A percentile compares a stretch with the other conserved stretches of the same genome.
These are phyloP conservation scores for Xenoacremonium recifei DNA, from an alignment of 2,329 filamentous ascomycete species.

Conservation along the genomic window DNA sequence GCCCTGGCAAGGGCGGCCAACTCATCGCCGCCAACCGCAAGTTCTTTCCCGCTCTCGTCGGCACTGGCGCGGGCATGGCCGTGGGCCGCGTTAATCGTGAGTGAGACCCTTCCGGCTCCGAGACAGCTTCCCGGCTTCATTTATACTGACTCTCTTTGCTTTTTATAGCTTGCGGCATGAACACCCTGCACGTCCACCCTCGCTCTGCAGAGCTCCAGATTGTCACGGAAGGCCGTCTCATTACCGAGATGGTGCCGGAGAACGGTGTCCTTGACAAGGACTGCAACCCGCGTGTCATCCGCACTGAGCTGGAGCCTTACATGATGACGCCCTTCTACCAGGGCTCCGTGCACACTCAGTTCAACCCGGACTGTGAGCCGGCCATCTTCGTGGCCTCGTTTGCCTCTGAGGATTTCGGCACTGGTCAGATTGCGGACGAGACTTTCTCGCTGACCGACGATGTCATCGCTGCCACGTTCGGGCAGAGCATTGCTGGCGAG, in stretches of 20 bases:
- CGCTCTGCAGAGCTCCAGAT: conserved; percentile 53
- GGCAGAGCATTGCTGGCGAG: conserved; percentile 43
- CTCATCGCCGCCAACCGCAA: conserved; percentile 53
- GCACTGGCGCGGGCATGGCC: conserved; percentile 49
- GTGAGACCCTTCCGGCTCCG: conserved; percentile 1
- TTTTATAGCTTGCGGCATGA: conserved; percentile 50
- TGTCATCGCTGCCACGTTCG: conserved; percentile 46
- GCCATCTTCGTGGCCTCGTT: conserved; percentile 51
- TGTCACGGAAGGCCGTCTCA: conserved; percentile 46
- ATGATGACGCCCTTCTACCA: conserved; percentile 55
- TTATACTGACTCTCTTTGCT: conserved; percentile 15
- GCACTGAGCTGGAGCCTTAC: conserved; percentile 38
- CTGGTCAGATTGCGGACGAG: conserved; percentile 49
- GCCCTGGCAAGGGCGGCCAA: conserved; percentile 40
- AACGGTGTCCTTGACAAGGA: conserved; percentile 42
- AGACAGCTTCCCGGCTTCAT: rapidly evolving
- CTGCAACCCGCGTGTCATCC: conserved; percentile 41
- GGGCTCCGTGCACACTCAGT: conserved; percentile 54
- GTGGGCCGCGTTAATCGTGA: conserved; percentile 47
- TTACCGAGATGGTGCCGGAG: conserved; percentile 53
- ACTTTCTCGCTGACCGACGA: conserved; percentile 46
- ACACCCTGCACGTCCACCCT: conserved; percentile 56
- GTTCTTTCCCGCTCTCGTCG: conserved; percentile 56
- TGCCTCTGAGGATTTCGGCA: conserved; percentile 49
- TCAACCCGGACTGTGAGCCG: conserved; percentile 52